Base-by-base conservation (phyloP, 345 rosid genomes). In the Microthlaspi erraticum region DNA sequence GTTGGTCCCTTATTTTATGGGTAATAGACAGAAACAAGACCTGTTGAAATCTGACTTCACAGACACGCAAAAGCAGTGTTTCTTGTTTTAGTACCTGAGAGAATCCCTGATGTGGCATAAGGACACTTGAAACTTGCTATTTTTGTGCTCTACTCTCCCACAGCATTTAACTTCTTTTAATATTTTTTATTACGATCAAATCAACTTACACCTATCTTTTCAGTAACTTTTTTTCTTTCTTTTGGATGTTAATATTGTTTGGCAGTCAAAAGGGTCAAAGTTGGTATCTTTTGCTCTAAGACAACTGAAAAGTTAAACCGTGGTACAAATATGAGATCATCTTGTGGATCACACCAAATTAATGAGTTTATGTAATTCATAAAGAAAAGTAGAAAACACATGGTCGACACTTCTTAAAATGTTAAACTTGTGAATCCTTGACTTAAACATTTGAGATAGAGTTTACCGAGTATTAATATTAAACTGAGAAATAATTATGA, bases 11-110 rank as follows among this genome's bases (percentile, higher is more conserved):
- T 17, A n/a, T 17, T 44, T 0, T 8, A 0, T 16, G 3, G 17
- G 26, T 52, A 7, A 62, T 14, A 43, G 39, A 20, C 1, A 46
- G 48, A 39, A 17, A 38, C 45, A 56, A 56, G 17, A 38, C 29
- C 59, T 36, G 58, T 63, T 51, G 16, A 23, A 59, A 12, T 26
- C 65, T 72, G 58, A 56, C 65, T 72, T 73, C 52, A 17, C 41
- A 73, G 44, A 65, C 64, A 46, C 77, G 71, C 71, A 73, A 56
- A 65, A 65, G n/a, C 71, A 55, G 58, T 26, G 44, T 56, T 54
- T 58, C 65, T 46, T 13, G 36, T 55, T 72, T 36, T 64, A 55
- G 77, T 64, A 72, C 58, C 71, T 55, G 58, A 14, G 2, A 0
- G 2, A 0, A 12, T 12, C 14, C 31, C 58, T 64, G 7, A 2